Percentiles rank a stretch among this genome's conserved stretches.
Evolutionary conservation across 306 rosid species (phyloP).

Genomic region (Pachyrhizus erosus): DNA sequence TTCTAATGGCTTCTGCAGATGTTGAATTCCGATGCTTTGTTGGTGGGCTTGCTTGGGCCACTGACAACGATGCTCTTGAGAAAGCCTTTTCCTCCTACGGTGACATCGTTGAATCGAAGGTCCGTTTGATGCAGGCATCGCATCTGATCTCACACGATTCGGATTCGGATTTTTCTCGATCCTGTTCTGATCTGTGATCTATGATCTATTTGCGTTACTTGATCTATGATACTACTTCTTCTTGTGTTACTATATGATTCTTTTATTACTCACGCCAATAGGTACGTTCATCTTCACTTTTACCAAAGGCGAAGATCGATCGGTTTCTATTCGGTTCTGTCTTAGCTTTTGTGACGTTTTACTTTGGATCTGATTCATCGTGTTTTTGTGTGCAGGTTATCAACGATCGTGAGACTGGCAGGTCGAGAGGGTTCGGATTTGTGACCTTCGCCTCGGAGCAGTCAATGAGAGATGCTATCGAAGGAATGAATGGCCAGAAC

Average conservation of each 20-base stretch:
- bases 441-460: conserved; percentile 75
- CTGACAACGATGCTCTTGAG: conserved; percentile 68
- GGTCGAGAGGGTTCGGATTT: conserved; percentile 91
- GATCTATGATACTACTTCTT: no score
- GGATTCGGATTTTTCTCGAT: no score
- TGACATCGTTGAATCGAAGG: conserved; percentile 87
- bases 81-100: conserved; percentile 69
- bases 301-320: conserved; percentile 81
- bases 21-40: conserved; percentile 84
- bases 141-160: no score
- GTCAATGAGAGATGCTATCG: conserved; percentile 81
- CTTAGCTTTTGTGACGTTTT: neutral
- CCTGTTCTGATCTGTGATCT: no score
- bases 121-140: conserved; percentile 60
- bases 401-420: conserved; percentile 92
- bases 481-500: conserved; percentile 80
- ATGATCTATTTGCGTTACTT: no score
- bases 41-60: conserved; percentile 98
- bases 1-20: conserved; percentile 65
- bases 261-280: no score
- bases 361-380: conserved; percentile 7
- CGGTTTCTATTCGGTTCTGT: conserved; percentile 60
- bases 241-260: no score
- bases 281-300: conserved; percentile 23
- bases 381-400: conserved; percentile 52